Conservation (phyloP, 2,329 filamentous ascomycete species). For the Beauveria asiatica region DNA sequence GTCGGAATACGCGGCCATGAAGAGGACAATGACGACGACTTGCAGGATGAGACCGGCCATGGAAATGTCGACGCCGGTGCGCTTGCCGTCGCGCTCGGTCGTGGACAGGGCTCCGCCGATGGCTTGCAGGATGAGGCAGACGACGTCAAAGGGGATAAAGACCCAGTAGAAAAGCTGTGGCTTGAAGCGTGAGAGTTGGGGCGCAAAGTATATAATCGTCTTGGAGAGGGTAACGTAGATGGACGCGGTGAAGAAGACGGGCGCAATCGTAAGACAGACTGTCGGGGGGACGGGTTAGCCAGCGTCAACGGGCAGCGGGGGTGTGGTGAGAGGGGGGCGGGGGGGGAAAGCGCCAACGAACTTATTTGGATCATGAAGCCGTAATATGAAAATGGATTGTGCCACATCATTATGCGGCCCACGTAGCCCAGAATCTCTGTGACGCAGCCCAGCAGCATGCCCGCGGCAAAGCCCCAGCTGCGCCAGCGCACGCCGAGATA, state of each 20-base stretch:
- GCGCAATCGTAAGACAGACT: constrained; percentile 47
- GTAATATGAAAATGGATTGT: constrained; percentile 49
- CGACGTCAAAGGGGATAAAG: constrained; percentile 46
- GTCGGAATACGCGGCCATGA: constrained; percentile 39
- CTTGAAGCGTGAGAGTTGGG: constrained; percentile 33
- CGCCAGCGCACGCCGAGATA: constrained; percentile 38
- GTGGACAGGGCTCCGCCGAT: constrained; percentile 47
- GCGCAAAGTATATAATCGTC: constrained; percentile 31
- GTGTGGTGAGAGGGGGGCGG: background rate
- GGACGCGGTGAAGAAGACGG: constrained; percentile 46
- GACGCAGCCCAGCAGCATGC: constrained; percentile 47
- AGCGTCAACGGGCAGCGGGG: background rate
- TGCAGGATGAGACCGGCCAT: constrained; percentile 50
- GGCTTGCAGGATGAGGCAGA: constrained; percentile 50
- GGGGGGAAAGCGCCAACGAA: constrained; percentile 26
- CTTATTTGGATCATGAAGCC: constrained; percentile 60
- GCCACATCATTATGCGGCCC: constrained; percentile 48
- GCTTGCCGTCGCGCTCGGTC: constrained; percentile 25
- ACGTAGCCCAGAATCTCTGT: constrained; percentile 54
- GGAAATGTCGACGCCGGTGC: constrained; percentile 30
- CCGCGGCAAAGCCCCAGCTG: constrained; percentile 38
- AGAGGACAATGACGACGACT: constrained; percentile 45
- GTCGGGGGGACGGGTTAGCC: background rate
- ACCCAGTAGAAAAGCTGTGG: constrained; percentile 36
- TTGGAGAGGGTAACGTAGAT: constrained; percentile 55